Base-by-base conservation (phyloP, 352 stramenopile genomes). In the Phytophthora podocarpi region DNA sequence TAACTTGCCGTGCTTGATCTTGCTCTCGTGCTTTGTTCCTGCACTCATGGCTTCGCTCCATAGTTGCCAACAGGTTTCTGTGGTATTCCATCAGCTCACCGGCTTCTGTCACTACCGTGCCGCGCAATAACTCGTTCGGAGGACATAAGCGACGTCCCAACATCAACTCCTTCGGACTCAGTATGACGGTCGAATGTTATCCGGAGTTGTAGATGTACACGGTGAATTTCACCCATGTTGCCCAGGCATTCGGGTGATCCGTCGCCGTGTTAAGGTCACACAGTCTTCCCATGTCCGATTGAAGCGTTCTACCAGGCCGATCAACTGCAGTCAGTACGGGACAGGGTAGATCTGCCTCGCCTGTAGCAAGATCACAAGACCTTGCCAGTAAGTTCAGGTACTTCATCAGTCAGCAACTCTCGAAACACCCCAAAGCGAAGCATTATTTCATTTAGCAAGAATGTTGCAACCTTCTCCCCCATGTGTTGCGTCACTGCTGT, bases 281-380 rank as follows among this genome's bases (percentile, higher is more conserved):
- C 45, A 53, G 31, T 65, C 61, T 28, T 64, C 65, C 61, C 47
- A 65, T 3, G 48, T 52, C 5, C 49, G 5, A 20, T 71, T 49
- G 31, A 58, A 65, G 0, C 48, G 18, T 15, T 66, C 49, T 2
- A 66, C 49, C 0, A 66, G 31, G 3, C 30, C 48, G 1, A 64
- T 50, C 24, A 60, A 13, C 15, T 70, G 56, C 5, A 48, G 49
- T 7, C 54, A 32, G 23, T 58, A 65, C 3, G 48, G 24, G 0
- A 71, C 50, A 10, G 50, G 63, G 7, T 35, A 41, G 0, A 24
- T 18, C 23, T 53, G 45, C 1, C 28, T 11, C 1, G 45, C 45
- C 12, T 41, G 45, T 2, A 67, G n/a, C 24, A 67, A 4, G 6
- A 11, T 2, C 5, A 59, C 43, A 4, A 70, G 5, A 56, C 13